Base-by-base conservation (phyloP, 208 protist genomes). In the Trypanosomatidae sp. region DNA sequence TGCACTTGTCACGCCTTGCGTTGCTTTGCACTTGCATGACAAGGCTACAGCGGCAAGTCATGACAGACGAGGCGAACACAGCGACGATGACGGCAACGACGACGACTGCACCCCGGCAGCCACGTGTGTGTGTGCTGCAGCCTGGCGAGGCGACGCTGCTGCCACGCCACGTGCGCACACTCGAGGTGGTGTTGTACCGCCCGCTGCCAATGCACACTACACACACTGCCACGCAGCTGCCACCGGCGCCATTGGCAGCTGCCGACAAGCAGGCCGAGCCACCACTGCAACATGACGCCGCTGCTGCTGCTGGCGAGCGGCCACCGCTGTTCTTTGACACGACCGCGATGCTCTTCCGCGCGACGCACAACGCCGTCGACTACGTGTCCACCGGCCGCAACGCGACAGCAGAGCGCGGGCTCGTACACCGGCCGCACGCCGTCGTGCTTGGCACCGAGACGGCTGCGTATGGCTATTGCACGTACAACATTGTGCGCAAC, bases 121-220 rank as follows among this genome's bases (percentile, higher is more conserved):
- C n/a, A n/a, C 30, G 53, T 27, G 62, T 51, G n/a, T 56, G 62
- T 33, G 57, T 89, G 48, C 57, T 89, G 60, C 59, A 55, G 27
- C 48, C 62, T 0, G 76, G 77, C 0, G 72, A 90, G 49, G 73
- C 72, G 15, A 70, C 65, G 23, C 56, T 76, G 38, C 54, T 90
- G 13, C 62, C 61, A 15, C 54, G 56, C 24, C 59, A 72, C 16
- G 56, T 66, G 13, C 53, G 45, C 16, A 76, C 85, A 43, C 56
- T 90, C n/a, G 76, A 90, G 48, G 65, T 90, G 15, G 50, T 71
- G n/a, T 60, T 90, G 13, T 90, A 73, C 44, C 72, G 81, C 11
- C 65, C 75, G 10, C 35, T 68, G n/a, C 30, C 30, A n/a, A 15
- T n/a, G 11, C 30, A 47, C 10, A 6, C 50, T 20, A 40, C 4